Conservation (phyloP, 345 rosid genomes). For the Euphorbia peplus region DNA sequence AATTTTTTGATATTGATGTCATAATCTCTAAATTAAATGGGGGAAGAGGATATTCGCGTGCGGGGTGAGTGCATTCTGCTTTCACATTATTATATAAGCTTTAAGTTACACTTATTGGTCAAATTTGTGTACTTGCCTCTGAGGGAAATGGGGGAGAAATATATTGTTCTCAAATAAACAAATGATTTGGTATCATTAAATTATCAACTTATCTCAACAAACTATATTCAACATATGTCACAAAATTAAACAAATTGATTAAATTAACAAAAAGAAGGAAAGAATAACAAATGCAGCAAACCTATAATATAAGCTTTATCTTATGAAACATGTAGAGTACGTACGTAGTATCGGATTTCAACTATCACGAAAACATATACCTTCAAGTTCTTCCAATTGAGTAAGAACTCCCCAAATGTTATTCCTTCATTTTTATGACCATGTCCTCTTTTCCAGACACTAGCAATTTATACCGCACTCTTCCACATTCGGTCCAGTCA, state of each 20-base stretch:
- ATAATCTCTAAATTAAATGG: no score
- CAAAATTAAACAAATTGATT: background rate
- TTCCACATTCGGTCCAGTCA: slow-evolving; percentile 35
- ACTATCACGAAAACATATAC: slow-evolving; percentile 13
- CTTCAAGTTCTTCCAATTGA: slow-evolving; percentile 18
- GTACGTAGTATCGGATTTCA: background rate
- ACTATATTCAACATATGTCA: no score
- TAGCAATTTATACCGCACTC: slow-evolving; percentile 48
- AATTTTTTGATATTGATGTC: no score
- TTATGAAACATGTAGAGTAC: background rate
- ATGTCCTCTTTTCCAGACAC: background rate
- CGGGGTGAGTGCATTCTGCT: no score
- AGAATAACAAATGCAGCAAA: background rate
- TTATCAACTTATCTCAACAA: background rate
- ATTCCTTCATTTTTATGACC: background rate
- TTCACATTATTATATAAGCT: no score
- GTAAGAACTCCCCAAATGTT: background rate
- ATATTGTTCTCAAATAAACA: background rate
- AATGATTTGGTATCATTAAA: background rate
- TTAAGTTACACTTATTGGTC: no score
- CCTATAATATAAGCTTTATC: slow-evolving; percentile 3
- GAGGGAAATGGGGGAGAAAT: no score
- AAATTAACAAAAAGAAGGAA: slow-evolving; percentile 5
- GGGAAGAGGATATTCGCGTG: no score
- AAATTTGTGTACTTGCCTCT: no score